Conservation (phyloP, 1,284 basidiomycete species). For the Leccinum laetum region DNA sequence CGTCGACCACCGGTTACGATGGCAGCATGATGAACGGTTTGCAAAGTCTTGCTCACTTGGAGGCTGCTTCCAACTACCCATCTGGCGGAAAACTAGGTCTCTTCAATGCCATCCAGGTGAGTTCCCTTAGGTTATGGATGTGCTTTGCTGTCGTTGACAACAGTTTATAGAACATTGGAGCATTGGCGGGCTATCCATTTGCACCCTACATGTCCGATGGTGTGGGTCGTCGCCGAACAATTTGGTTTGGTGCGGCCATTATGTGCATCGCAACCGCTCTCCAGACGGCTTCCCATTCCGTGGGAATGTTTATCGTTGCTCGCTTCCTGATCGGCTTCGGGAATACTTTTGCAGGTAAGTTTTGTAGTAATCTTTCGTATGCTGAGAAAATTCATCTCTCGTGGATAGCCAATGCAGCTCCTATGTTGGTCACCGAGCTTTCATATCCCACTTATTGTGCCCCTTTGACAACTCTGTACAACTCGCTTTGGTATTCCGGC, state of each 20-base stretch:
- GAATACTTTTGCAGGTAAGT: conserved; percentile 64
- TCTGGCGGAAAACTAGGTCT: not conserved
- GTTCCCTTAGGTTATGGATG: not conserved
- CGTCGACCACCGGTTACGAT: not conserved
- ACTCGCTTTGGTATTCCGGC: conserved; percentile 73
- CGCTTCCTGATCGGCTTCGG: conserved; percentile 84
- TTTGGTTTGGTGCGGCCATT: conserved; percentile 63
- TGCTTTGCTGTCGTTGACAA: conserved; percentile 2
- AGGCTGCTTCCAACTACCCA: not conserved
- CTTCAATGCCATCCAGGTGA: not conserved
- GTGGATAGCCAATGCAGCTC: conserved; percentile 57
- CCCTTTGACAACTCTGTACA: conserved; percentile 70
- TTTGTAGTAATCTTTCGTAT: not conserved
- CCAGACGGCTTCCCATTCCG: conserved; percentile 68
- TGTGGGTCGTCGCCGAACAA: conserved; percentile 59
- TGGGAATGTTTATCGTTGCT: conserved; percentile 82
- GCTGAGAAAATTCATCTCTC: not conserved
- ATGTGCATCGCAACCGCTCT: conserved; percentile 68
- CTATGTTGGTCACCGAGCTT: conserved; percentile 76
- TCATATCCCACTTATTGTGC: conserved; percentile 78
- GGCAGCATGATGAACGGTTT: not conserved
- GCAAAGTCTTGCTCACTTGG: not conserved
- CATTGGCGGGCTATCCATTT: conserved; percentile 66
- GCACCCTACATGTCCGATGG: conserved; percentile 72
- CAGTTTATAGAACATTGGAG: conserved; percentile 53